Conservation (phyloP, 1,139 yeast species). For the Zhuliangozyma blackwelliae region DNA sequence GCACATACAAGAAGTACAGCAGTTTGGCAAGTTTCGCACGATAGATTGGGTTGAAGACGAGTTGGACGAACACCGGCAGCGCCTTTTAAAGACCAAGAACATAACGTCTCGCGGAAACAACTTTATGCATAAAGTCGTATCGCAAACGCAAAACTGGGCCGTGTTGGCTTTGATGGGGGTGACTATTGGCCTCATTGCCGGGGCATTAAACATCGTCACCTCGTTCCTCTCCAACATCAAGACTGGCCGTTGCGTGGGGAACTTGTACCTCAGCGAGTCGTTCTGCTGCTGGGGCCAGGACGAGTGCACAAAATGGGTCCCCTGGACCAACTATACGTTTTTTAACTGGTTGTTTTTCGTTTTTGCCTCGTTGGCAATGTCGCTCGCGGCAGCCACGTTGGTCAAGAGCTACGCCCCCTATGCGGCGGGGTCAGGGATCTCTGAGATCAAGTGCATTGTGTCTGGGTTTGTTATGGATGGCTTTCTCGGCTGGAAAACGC, state of each 20-base stretch:
- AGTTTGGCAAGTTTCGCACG: conserved; percentile 60
- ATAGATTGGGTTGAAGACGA: conserved; percentile 87
- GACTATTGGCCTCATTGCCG: conserved; percentile 78
- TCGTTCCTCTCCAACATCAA: conserved; percentile 82
- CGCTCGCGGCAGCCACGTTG: conserved; percentile 59
- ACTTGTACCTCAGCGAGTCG: conserved; percentile 65
- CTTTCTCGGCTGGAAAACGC: conserved; percentile 70
- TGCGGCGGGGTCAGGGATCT: conserved; percentile 96
- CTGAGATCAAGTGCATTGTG: conserved; percentile 93
- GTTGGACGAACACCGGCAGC: conserved; percentile 47
- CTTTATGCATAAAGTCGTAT: conserved; percentile 25
- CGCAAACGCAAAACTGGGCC: conserved; percentile 67
- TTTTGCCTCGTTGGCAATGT: conserved; percentile 55
- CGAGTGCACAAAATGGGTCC: conserved; percentile 53
- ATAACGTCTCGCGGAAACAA: conserved; percentile 14
- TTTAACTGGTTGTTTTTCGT: conserved; percentile 60
- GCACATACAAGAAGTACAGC: conserved; percentile 30
- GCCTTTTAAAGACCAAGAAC: conserved; percentile 20
- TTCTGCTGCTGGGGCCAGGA: conserved; percentile 79
- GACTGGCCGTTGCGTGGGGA: conserved; percentile 68
- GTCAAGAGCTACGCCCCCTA: conserved; percentile 76
- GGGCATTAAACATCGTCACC: conserved; percentile 71
- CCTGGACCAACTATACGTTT: conserved; percentile 44
- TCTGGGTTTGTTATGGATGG: conserved; percentile 84
- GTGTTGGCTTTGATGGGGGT: conserved; percentile 73